A percentile compares a stretch with the other conserved stretches of the same genome.
Conservation (phyloP, 306 rosid species). For the Pterocarpus macrocarpus region DNA sequence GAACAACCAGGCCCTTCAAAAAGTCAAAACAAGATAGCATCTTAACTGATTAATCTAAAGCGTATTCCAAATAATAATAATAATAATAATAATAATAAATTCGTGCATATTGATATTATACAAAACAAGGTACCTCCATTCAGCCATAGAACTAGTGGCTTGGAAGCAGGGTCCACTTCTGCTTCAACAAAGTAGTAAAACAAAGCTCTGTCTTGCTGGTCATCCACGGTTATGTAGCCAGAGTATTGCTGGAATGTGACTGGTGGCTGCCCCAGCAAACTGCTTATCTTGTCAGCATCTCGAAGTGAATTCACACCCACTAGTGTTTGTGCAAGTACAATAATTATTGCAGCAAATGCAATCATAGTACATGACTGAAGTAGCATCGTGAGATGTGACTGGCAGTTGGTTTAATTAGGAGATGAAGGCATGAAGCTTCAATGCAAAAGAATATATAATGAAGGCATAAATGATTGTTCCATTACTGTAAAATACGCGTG, state of each 20-base stretch:
- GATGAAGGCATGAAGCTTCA: too few relatives aligned
- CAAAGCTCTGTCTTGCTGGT: constrained; percentile 45
- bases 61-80: too few relatives aligned
- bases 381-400: too few relatives aligned
- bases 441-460: too few relatives aligned
- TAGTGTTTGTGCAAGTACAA: neutral
- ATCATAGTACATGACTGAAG: neutral
- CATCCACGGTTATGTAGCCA: constrained; percentile 53
- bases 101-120: neutral
- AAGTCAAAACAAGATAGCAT: constrained; percentile 2
- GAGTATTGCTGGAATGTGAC: constrained; percentile 54
- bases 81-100: too few relatives aligned
- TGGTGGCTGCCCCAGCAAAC: constrained; percentile 49
- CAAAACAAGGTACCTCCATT: constrained; percentile 47
- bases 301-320: constrained; percentile 11
- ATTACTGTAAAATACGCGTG: too few relatives aligned
- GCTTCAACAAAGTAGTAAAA: constrained; percentile 61
- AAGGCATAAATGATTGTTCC: too few relatives aligned
- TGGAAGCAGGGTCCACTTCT: constrained; percentile 47
- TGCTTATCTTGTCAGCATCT: constrained; percentile 43
- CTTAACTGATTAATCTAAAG: neutral
- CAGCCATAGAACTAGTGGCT: constrained; percentile 58
- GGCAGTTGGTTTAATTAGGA: too few relatives aligned
- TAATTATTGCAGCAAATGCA: neutral
- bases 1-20: constrained; percentile 80